A percentile compares a stretch with the other conserved stretches of the same genome.
Evolutionary conservation across 139 green algal species (phyloP).

Genomic region (Asterochloris sp.): DNA sequence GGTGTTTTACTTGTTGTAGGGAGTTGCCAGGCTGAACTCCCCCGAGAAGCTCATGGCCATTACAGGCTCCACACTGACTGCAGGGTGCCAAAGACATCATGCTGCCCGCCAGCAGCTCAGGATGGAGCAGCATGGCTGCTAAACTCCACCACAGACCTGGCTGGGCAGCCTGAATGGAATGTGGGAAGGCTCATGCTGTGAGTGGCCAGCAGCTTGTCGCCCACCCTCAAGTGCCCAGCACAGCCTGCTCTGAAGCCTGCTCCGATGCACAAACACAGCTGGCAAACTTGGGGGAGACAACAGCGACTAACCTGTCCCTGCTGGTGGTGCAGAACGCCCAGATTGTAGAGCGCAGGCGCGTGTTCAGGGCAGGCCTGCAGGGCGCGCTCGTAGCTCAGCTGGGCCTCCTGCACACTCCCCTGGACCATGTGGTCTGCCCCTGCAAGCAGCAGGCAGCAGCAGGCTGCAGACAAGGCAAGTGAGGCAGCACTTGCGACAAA

Average conservation of each 20-base stretch:
- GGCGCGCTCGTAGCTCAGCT: constrained; percentile 57
- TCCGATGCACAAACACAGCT: not conserved
- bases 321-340: constrained; percentile 54
- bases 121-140: not conserved
- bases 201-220: not conserved
- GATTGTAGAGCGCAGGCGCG: constrained; percentile 72
- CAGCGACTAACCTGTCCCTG: not conserved
- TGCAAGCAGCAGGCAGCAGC: not conserved
- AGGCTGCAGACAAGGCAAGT: not conserved
- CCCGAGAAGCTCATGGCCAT: not conserved
- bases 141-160: not conserved
- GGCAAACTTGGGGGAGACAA: not conserved
- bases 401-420: constrained; percentile 40
- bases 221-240: too few relatives aligned
- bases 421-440: constrained; percentile 69
- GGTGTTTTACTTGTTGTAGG: too few relatives aligned
- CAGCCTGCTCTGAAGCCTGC: too few relatives aligned
- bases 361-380: constrained; percentile 43
- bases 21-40: not conserved
- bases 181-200: not conserved
- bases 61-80: not conserved
- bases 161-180: not conserved
- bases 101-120: not conserved
- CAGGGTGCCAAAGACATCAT: not conserved
- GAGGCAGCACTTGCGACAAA: not conserved